These are phyloP conservation scores for Talaromyces rugulosus DNA, from an alignment of 2,329 filamentous ascomycete genomes.

Conservation along the genomic window DNA sequence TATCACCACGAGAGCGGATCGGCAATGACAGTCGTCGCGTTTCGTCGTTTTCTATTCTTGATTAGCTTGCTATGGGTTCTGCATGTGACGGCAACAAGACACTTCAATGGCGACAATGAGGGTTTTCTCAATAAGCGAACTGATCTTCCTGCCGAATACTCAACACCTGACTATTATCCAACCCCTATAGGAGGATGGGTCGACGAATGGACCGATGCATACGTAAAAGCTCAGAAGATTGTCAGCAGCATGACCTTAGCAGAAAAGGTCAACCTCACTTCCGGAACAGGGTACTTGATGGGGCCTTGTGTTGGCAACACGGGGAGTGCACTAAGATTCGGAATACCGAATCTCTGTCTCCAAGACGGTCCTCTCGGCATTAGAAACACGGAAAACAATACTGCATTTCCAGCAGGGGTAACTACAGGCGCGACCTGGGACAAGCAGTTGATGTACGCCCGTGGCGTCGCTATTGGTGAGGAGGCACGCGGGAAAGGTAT, in stretches of 20 bases:
- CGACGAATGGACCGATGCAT: slow-evolving; percentile 64
- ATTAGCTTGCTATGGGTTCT: neutral
- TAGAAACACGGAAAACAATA: slow-evolving; percentile 68
- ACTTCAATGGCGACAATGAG: neutral
- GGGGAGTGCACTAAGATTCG: slow-evolving; percentile 64
- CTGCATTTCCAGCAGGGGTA: slow-evolving; percentile 75
- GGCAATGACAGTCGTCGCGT: neutral
- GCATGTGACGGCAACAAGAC: neutral
- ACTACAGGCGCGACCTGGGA: slow-evolving; percentile 71
- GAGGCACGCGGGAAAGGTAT: slow-evolving; percentile 71
- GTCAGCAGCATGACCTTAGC: slow-evolving; percentile 74
- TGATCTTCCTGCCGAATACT: slow-evolving; percentile 16
- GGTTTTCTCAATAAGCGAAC: neutral
- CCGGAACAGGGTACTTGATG: slow-evolving; percentile 63
- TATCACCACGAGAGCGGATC: neutral
- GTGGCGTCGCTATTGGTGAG: slow-evolving; percentile 64
- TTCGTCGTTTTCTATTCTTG: neutral
- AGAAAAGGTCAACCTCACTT: slow-evolving; percentile 75
- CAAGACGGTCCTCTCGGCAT: slow-evolving; percentile 70
- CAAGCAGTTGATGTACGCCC: slow-evolving; percentile 65
- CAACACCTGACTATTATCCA: slow-evolving; percentile 63
- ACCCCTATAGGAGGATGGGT: slow-evolving; percentile 69
- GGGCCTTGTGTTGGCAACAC: slow-evolving; percentile 73
- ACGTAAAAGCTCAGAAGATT: slow-evolving; percentile 62
- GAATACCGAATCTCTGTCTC: slow-evolving; percentile 67